Percentiles rank a stretch among this genome's conserved stretches.
Conservation (phyloP, 2,329 filamentous ascomycete species). For the Venturia aucupariae region DNA sequence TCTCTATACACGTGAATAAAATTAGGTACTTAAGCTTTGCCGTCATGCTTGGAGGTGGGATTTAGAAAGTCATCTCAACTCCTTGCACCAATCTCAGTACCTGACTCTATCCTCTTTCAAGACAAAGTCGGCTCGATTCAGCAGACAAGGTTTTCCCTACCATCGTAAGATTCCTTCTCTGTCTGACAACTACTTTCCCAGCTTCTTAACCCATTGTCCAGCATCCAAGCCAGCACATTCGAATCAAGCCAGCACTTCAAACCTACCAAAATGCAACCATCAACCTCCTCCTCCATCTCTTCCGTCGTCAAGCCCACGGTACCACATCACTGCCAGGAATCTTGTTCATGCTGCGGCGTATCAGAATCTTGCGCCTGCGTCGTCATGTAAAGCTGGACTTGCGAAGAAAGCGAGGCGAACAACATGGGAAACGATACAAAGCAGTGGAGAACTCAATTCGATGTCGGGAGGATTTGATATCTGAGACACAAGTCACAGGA, state of each 20-base stretch:
- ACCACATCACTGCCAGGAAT: constrained; percentile 1
- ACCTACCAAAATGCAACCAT: background rate
- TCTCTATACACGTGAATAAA: background rate
- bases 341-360: constrained; percentile 1
- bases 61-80: too few species aligned
- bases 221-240: background rate
- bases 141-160: too few species aligned
- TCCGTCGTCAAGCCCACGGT: background rate
- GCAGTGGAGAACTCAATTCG: too few species aligned
- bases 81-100: too few species aligned
- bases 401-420: background rate
- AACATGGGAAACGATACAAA: background rate
- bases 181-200: too few species aligned
- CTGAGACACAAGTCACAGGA: too few species aligned
- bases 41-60: too few species aligned
- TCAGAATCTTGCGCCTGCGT: background rate
- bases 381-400: background rate
- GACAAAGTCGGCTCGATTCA: too few species aligned
- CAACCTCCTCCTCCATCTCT: background rate
- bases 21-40: too few species aligned
- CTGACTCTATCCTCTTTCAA: too few species aligned
- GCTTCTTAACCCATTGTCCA: background rate
- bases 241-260: background rate
- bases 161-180: too few species aligned
- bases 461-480: too few species aligned